Conservation (phyloP, 306 rosid species). For the Amphicarpaea edgeworthii region DNA sequence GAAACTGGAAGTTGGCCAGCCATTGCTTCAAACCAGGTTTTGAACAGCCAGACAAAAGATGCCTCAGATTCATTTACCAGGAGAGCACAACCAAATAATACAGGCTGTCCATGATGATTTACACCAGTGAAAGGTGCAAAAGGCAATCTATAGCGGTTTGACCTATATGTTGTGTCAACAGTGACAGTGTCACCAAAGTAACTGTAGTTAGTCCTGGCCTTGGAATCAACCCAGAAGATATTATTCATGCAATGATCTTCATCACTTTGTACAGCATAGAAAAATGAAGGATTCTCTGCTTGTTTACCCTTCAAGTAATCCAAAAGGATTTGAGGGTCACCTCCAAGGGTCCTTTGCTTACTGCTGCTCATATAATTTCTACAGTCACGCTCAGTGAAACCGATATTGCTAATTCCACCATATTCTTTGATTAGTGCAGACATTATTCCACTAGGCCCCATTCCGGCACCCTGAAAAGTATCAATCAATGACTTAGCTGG, state of each 20-base stretch:
- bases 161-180: conserved; percentile 54
- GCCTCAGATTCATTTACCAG: conserved; percentile 48
- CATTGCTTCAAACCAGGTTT: conserved; percentile 52
- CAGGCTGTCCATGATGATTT: conserved; percentile 53
- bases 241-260: conserved; percentile 50
- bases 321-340: conserved; percentile 49
- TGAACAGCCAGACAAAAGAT: conserved; percentile 49
- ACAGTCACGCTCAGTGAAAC: conserved; percentile 55
- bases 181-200: conserved; percentile 53
- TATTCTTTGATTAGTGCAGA: conserved; percentile 51
- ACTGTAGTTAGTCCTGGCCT: conserved; percentile 47
- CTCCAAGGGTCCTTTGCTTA: conserved; percentile 53
- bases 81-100: conserved; percentile 47
- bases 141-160: conserved; percentile 53
- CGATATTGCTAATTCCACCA: conserved; percentile 47
- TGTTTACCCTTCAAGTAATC: conserved; percentile 50
- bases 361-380: conserved; percentile 52
- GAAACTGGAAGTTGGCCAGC: conserved; percentile 41
- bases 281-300: conserved; percentile 50
- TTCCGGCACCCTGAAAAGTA: conserved; percentile 52
- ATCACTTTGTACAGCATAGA: conserved; percentile 48
- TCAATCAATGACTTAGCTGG: conserved; percentile 52
- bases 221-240: conserved; percentile 49
- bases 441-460: conserved; percentile 53
- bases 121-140: conserved; percentile 38